Evolutionary conservation across 73 alveolate species (phyloP).

Genomic region (Paramecium pentaurelia): DNA sequence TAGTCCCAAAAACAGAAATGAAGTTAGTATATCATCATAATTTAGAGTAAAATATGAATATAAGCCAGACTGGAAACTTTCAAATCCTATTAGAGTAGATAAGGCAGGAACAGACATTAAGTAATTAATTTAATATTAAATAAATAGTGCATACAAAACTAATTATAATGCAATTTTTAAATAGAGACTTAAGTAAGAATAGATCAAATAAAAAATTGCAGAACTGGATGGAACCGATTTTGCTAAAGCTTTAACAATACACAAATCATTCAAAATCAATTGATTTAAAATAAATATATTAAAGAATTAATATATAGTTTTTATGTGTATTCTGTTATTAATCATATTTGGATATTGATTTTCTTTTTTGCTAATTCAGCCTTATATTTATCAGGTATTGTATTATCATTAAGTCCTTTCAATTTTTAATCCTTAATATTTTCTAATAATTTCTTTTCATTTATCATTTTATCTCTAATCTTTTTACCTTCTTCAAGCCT

Average conservation of each 20-base stretch:
- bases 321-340: neutral
- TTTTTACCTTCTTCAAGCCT: slow-evolving; percentile 91
- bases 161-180: slow-evolving; percentile 60
- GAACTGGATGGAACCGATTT: slow-evolving; percentile 57
- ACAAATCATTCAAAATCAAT: slow-evolving; percentile 48
- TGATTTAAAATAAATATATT: neutral
- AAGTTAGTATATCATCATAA: neutral
- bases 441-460: slow-evolving; percentile 86
- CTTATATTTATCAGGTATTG: slow-evolving; percentile 84
- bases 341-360: slow-evolving; percentile 49
- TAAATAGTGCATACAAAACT: slow-evolving; percentile 40
- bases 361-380: slow-evolving; percentile 91
- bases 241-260: slow-evolving; percentile 43
- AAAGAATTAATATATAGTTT: neutral
- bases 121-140: neutral
- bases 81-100: slow-evolving; percentile 58
- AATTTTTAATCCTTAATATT: slow-evolving; percentile 81
- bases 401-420: slow-evolving; percentile 66
- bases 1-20: slow-evolving; percentile 60
- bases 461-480: slow-evolving; percentile 81
- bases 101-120: slow-evolving; percentile 56
- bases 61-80: slow-evolving; percentile 55
- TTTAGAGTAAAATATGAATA: slow-evolving; percentile 35
- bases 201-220: slow-evolving; percentile 38
- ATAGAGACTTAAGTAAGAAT: slow-evolving; percentile 55